Evolutionary conservation across 2,329 filamentous ascomycete genomes (phyloP).

Genomic region (Tolypocladium tropicale): DNA sequence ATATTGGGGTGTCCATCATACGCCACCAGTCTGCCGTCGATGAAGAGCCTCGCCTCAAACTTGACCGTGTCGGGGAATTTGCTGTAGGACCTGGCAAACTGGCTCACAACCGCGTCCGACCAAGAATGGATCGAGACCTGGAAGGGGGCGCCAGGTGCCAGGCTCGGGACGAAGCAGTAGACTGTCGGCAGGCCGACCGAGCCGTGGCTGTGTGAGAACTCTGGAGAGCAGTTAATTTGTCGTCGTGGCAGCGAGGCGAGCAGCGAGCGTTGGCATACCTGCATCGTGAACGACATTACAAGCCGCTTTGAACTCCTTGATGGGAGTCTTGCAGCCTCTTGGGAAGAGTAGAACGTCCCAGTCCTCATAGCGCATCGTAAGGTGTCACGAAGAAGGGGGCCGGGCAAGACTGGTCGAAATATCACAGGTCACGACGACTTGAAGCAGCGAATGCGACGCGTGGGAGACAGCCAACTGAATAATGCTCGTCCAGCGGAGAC

Average conservation of each 20-base stretch:
- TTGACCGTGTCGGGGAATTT: conserved; percentile 44
- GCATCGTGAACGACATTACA: conserved; percentile 57
- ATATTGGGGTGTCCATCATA: conserved; percentile 17
- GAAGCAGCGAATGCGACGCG: neutral
- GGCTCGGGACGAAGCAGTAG: conserved; percentile 60
- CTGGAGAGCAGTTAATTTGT: conserved; percentile 18
- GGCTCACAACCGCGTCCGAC: conserved; percentile 50
- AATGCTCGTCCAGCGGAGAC: neutral
- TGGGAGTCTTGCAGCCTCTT: conserved; percentile 51
- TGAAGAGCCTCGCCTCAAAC: conserved; percentile 56
- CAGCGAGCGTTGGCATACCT: conserved; percentile 23
- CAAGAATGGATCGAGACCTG: conserved; percentile 68
- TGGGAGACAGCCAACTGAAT: neutral
- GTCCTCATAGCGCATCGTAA: conserved; percentile 69
- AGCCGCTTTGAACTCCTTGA: conserved; percentile 73
- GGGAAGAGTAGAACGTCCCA: conserved; percentile 84
- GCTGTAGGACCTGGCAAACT: conserved; percentile 44
- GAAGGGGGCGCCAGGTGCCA: conserved; percentile 48
- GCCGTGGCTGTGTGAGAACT: conserved; percentile 40
- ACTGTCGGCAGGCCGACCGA: conserved; percentile 50
- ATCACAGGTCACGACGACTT: neutral
- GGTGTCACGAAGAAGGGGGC: conserved; percentile 1
- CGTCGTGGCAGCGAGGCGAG: neutral
- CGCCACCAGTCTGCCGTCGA: conserved; percentile 58
- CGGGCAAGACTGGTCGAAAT: neutral